Evolutionary conservation across 495 filamentous ascomycete species (phyloP).

Genomic region (Terfezia claveryi): DNA sequence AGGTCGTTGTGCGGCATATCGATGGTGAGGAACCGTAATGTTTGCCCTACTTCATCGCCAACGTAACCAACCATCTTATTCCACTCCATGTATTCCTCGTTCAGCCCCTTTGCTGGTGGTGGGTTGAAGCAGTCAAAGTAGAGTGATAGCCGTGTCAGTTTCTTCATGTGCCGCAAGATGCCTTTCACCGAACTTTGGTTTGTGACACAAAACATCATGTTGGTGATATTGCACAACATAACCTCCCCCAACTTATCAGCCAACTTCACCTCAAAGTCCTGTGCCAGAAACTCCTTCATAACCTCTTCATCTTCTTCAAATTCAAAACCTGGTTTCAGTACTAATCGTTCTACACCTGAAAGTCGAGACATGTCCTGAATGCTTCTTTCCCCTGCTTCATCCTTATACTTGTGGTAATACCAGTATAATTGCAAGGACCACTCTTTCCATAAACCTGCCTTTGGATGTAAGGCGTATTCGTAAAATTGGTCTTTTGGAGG

Average conservation of each 20-base stretch:
- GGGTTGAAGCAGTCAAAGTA: not conserved
- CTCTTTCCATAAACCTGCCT: not conserved
- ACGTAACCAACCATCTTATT: not conserved
- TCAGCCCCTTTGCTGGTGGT: not conserved
- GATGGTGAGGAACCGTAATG: not conserved
- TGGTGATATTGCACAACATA: not conserved
- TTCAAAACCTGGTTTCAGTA: not conserved
- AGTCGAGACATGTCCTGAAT: not conserved
- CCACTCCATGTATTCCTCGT: not conserved
- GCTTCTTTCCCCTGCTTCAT: not conserved
- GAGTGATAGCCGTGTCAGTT: not conserved
- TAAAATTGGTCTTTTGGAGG: no score
- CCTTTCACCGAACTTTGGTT: not conserved
- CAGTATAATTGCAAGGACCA: not conserved
- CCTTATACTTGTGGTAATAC: not conserved
- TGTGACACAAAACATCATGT: not conserved
- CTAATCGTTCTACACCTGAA: not conserved
- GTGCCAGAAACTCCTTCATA: not conserved
- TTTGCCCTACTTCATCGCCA: not conserved
- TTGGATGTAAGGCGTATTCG: not conserved
- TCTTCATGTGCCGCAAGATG: not conserved
- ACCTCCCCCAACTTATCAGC: not conserved
- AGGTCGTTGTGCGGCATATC: not conserved
- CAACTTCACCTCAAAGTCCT: not conserved
- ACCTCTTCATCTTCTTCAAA: not conserved